Percentiles rank a stretch among this genome's conserved stretches.
Evolutionary conservation across 768 basidiomycete genomes (phyloP).

Genomic region (Cystofilobasidium macerans): DNA sequence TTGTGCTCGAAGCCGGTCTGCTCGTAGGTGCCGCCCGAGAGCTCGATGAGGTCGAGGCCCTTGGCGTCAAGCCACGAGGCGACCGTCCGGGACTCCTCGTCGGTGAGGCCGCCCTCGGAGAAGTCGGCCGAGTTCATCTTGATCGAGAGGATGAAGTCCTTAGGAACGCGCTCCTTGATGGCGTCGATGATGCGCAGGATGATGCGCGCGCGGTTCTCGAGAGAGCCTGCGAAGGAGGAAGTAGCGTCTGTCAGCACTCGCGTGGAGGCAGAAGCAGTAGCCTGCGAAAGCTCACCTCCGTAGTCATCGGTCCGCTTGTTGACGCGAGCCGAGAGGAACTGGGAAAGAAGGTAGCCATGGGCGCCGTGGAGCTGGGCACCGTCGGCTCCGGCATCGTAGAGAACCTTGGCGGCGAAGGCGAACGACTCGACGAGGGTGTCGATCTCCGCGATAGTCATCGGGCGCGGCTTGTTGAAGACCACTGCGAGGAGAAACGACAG

Average conservation of each 20-base stretch:
- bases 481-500: too few species aligned
- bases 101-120: constrained; percentile 16
- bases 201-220: constrained; percentile 39
- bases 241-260: too few species aligned
- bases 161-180: constrained; percentile 28
- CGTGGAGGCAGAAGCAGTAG: neutral
- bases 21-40: constrained; percentile 28
- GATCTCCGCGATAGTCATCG: constrained; percentile 28
- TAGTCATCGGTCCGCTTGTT: constrained; percentile 39
- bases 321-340: constrained; percentile 37
- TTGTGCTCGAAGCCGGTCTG: constrained; percentile 29
- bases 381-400: constrained; percentile 29
- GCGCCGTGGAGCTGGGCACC: constrained; percentile 23
- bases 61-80: neutral
- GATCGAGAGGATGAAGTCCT: constrained; percentile 20
- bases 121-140: constrained; percentile 13
- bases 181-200: constrained; percentile 37
- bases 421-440: constrained; percentile 30
- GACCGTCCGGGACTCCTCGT: constrained; percentile 10
- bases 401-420: constrained; percentile 27
- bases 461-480: constrained; percentile 30
- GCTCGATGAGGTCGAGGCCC: constrained; percentile 24
- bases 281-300: too few species aligned
- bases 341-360: constrained; percentile 12
- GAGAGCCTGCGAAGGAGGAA: too few species aligned